Conservation (phyloP, 2,329 filamentous ascomycete species). For the Colletotrichum salicis region DNA sequence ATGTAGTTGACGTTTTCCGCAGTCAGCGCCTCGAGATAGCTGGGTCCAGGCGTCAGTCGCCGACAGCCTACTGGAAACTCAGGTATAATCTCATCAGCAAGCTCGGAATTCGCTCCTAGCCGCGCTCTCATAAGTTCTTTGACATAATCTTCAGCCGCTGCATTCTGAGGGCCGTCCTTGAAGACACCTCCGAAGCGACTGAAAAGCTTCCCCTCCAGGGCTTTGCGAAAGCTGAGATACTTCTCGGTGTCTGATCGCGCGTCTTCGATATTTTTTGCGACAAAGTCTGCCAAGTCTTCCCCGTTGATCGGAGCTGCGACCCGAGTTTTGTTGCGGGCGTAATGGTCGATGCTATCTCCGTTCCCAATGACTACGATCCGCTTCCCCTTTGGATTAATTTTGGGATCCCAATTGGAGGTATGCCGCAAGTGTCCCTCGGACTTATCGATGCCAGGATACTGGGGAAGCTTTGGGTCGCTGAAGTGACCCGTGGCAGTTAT, state of each 20-base stretch:
- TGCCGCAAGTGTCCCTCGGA: constrained; percentile 69
- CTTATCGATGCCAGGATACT: constrained; percentile 62
- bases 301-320: constrained; percentile 71
- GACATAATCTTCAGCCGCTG: not conserved
- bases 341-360: constrained; percentile 70
- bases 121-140: not conserved
- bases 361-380: constrained; percentile 70
- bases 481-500: constrained; percentile 73
- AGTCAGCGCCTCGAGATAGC: not conserved
- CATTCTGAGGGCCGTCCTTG: not conserved
- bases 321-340: constrained; percentile 74
- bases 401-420: constrained; percentile 68
- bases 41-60: not conserved
- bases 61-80: not conserved
- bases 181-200: not conserved
- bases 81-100: not conserved
- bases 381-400: constrained; percentile 60
- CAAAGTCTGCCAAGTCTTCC: constrained; percentile 65
- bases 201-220: constrained; percentile 59
- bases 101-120: not conserved
- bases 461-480: constrained; percentile 72
- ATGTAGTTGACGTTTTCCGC: not conserved
- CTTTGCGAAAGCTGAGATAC: constrained; percentile 70
- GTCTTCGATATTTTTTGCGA: constrained; percentile 57
- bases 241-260: constrained; percentile 68